Conservation (phyloP, 805 yeast species). For the Zygosaccharomyces lentus region DNA sequence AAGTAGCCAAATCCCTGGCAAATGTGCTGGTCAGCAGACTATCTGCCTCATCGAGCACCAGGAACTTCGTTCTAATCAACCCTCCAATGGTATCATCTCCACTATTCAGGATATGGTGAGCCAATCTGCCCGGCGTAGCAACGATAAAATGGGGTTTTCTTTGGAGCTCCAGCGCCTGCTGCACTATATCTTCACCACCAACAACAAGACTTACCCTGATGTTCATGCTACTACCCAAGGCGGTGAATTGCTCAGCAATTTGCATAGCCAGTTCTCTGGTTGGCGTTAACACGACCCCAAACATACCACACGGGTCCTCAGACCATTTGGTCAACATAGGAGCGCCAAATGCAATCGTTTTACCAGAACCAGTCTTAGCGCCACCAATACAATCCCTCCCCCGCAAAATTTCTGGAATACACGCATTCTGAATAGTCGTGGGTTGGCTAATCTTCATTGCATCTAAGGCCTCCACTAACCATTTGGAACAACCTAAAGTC, state of each 20-base stretch:
- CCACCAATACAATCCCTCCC: slow-evolving; percentile 95
- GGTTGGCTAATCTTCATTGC: slow-evolving; percentile 83
- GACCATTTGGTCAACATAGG: slow-evolving; percentile 96
- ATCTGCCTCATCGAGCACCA: slow-evolving; percentile 96
- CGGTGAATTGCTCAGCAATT: slow-evolving; percentile 94
- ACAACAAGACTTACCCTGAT: slow-evolving; percentile 78
- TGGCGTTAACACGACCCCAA: slow-evolving; percentile 85
- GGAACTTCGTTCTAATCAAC: slow-evolving; percentile 66
- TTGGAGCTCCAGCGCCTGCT: slow-evolving; percentile 78
- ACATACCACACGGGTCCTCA: slow-evolving; percentile 89
- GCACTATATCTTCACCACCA: slow-evolving; percentile 93
- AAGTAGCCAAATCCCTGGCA: slow-evolving; percentile 68
- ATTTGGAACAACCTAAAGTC: slow-evolving; percentile 70
- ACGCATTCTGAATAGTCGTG: slow-evolving; percentile 79
- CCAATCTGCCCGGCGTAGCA: slow-evolving; percentile 96
- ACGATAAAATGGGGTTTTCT: slow-evolving; percentile 87
- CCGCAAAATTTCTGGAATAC: slow-evolving; percentile 78
- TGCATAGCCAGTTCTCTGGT: slow-evolving; percentile 92
- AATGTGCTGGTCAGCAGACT: slow-evolving; percentile 80
- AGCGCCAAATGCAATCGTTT: slow-evolving; percentile 95
- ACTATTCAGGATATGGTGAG: slow-evolving; percentile 81
- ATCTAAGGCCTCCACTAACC: slow-evolving; percentile 76
- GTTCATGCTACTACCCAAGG: slow-evolving; percentile 86
- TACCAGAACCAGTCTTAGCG: slow-evolving; percentile 97
- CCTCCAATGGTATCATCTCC: slow-evolving; percentile 87